phyloP scores from a whole-genome alignment of 257 asterid genomes.

The Solanum pennellii region DNA sequence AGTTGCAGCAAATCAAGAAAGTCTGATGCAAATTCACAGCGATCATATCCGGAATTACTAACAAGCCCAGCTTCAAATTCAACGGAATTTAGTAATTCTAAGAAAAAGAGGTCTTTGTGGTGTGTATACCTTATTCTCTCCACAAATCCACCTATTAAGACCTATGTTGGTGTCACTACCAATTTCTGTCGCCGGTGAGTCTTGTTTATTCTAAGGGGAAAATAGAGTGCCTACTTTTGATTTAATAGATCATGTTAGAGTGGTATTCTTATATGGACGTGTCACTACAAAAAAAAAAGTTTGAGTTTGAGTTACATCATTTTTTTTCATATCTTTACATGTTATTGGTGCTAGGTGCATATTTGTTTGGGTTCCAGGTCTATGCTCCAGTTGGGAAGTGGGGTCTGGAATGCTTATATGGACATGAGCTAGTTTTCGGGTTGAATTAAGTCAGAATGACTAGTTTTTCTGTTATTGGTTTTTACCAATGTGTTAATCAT shows the following conservation, averaged over 20 bases:
- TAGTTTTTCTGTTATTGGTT: not conserved
- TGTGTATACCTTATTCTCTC: slow-evolving; percentile 69
- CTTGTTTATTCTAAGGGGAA: not conserved
- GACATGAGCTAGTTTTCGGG: not conserved
- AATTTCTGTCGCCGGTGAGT: slow-evolving; percentile 66
- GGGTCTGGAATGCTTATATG: not conserved
- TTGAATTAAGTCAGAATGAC: not conserved
- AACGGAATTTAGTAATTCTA: not conserved
- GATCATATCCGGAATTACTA: not conserved
- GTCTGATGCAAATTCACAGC: not conserved
- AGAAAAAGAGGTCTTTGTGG: slow-evolving; percentile 28
- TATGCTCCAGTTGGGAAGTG: not conserved
- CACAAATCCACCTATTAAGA: slow-evolving; percentile 57
- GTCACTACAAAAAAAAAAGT: not conserved
- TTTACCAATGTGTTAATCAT: not conserved
- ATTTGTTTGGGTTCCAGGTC: not conserved
- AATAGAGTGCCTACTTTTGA: not conserved
- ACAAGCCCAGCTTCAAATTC: slow-evolving; percentile 11
- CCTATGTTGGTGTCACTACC: slow-evolving; percentile 80
- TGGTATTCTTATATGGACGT: not conserved
- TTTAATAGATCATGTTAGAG: not conserved
- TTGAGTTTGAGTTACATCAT: not conserved
- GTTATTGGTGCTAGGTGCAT: not conserved
- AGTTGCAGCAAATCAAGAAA: not conserved
- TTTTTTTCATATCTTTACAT: not conserved